A percentile compares a stretch with the other conserved stretches of the same genome.
Evolutionary conservation across 2,329 filamentous ascomycete species (phyloP).

Genomic region (Teratosphaeria epicoccoides): DNA sequence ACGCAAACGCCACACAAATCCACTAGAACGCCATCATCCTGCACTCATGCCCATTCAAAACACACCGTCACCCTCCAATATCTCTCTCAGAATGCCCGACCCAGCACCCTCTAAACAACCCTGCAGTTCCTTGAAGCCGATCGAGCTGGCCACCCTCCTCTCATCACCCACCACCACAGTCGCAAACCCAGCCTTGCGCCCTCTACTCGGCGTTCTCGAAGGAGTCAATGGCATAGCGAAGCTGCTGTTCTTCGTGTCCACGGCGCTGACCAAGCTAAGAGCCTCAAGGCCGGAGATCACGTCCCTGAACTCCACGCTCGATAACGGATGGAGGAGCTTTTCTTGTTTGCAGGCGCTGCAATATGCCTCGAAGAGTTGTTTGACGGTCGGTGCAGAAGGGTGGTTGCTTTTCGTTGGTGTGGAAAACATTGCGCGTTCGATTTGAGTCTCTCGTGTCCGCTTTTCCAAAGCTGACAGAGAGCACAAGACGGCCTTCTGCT

Average conservation of each 20-base stretch:
- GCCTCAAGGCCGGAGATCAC: slow-evolving; percentile 85
- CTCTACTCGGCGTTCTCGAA: slow-evolving; percentile 54
- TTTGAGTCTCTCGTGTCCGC: slow-evolving; percentile 44
- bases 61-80: slow-evolving; percentile 22
- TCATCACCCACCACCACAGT: slow-evolving; percentile 51
- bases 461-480: slow-evolving; percentile 79
- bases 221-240: slow-evolving; percentile 52
- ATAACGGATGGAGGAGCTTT: slow-evolving; percentile 79
- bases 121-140: slow-evolving; percentile 26
- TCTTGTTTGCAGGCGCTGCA: slow-evolving; percentile 72
- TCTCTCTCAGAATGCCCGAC: slow-evolving; percentile 26
- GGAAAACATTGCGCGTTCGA: slow-evolving; percentile 20
- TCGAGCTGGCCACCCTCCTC: slow-evolving; percentile 26
- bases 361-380: slow-evolving; percentile 76
- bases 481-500: slow-evolving; percentile 92
- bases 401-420: slow-evolving; percentile 34
- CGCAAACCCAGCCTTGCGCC: slow-evolving; percentile 30
- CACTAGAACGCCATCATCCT: too few species aligned
- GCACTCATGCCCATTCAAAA: neutral
- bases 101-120: slow-evolving; percentile 25
- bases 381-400: slow-evolving; percentile 61
- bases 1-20: neutral
- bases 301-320: slow-evolving; percentile 86
- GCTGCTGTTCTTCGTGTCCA: slow-evolving; percentile 61
- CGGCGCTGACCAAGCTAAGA: slow-evolving; percentile 61